phyloP scores from a whole-genome alignment of 2,329 filamentous ascomycete genomes.

The Diaporthe amygdali region DNA sequence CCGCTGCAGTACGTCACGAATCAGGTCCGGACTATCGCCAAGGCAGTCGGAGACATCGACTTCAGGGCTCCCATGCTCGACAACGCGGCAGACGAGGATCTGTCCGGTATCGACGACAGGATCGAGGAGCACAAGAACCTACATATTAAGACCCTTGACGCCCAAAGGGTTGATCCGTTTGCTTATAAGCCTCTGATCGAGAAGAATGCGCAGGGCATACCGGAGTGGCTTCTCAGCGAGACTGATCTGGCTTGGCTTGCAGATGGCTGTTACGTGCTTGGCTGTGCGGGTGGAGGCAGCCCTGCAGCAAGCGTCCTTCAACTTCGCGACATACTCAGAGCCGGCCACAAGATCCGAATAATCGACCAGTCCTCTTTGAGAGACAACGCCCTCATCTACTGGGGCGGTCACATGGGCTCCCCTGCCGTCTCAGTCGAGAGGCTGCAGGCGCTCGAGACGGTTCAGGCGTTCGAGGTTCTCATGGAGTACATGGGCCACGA shows the following conservation, averaged over 20 bases:
- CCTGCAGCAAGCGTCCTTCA: slow-evolving; percentile 42
- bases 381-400: slow-evolving; percentile 48
- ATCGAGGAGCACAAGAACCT: slow-evolving; percentile 35
- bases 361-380: slow-evolving; percentile 46
- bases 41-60: slow-evolving; percentile 46
- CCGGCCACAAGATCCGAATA: slow-evolving; percentile 42
- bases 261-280: slow-evolving; percentile 52
- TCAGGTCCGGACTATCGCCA: slow-evolving; percentile 41
- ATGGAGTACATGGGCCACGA: slow-evolving; percentile 37
- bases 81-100: slow-evolving; percentile 26
- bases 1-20: slow-evolving; percentile 40
- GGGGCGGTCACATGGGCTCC: slow-evolving; percentile 49
- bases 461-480: slow-evolving; percentile 42
- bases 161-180: slow-evolving; percentile 34
- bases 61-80: slow-evolving; percentile 36
- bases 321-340: slow-evolving; percentile 44
- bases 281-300: slow-evolving; percentile 52
- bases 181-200: slow-evolving; percentile 40
- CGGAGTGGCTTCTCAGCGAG: slow-evolving; percentile 49
- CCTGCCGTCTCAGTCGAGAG: slow-evolving; percentile 49
- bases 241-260: slow-evolving; percentile 50
- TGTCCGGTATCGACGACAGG: slow-evolving; percentile 12
- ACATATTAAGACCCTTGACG: slow-evolving; percentile 37
- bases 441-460: slow-evolving; percentile 44
- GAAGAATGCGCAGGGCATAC: slow-evolving; percentile 30